Conservation (phyloP, 73 alveolate genomes). For the Paramecium bursaria region DNA sequence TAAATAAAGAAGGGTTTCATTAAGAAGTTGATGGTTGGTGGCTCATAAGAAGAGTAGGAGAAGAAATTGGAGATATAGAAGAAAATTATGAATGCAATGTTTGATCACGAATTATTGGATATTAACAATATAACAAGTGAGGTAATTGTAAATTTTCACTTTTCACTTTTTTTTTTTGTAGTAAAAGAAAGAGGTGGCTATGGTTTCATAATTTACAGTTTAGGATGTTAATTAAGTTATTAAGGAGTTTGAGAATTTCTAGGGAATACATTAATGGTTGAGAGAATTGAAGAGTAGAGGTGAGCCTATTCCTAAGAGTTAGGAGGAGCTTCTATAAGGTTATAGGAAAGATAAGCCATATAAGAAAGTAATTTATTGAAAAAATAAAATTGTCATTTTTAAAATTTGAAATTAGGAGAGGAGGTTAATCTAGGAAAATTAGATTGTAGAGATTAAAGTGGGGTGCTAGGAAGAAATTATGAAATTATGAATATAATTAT, state of each 20-base stretch:
- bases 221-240: constrained; percentile 35
- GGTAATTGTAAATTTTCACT: no score
- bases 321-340: constrained; percentile 31
- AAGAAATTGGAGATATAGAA: not conserved
- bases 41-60: constrained; percentile 41
- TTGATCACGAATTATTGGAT: constrained; percentile 47
- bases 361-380: not conserved
- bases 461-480: constrained; percentile 55
- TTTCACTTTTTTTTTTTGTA: not conserved
- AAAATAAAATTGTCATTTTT: not conserved
- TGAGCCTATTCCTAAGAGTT: constrained; percentile 48
- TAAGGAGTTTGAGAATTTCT: not conserved
- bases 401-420: constrained; percentile 56
- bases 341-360: constrained; percentile 53
- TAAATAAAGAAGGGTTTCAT: constrained; percentile 53
- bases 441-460: constrained; percentile 44
- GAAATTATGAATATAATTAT: constrained; percentile 1
- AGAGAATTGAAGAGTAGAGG: constrained; percentile 48
- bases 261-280: constrained; percentile 35
- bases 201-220: constrained; percentile 51
- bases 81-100: constrained; percentile 44
- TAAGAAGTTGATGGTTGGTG: constrained; percentile 3
- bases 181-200: constrained; percentile 51
- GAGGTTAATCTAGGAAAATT: constrained; percentile 9
- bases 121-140: constrained; percentile 13